Conservation (phyloP, 2,329 filamentous ascomycete genomes). For the Aspergillus sp. region DNA sequence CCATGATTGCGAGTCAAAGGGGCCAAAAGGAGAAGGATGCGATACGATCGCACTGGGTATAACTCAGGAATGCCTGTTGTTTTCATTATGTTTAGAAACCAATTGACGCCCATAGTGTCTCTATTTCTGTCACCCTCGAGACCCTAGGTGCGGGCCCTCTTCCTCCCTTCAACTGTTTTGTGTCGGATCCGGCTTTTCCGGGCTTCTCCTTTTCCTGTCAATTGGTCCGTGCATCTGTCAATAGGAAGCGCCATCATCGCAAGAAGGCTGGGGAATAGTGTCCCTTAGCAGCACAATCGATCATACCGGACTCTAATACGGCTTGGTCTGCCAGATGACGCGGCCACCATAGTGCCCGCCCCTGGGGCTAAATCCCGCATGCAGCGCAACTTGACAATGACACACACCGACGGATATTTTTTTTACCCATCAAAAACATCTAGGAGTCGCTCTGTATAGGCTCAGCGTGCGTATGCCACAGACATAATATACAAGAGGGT, state of each 20-base stretch:
- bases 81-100: neutral
- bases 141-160: neutral
- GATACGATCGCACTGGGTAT: neutral
- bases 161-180: neutral
- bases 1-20: neutral
- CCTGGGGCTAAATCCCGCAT: neutral
- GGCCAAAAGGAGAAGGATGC: neutral
- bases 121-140: neutral
- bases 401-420: too few relatives aligned
- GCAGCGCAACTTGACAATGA: neutral
- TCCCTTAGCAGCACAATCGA: neutral
- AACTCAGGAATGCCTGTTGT: neutral
- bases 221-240: neutral
- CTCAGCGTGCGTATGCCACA: accelerated
- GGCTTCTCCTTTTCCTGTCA: neutral
- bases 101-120: neutral
- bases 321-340: neutral
- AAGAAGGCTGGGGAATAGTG: neutral
- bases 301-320: neutral
- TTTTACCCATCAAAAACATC: too few relatives aligned
- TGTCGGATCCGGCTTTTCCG: neutral
- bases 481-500: too few relatives aligned
- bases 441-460: too few relatives aligned
- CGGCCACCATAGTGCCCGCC: neutral
- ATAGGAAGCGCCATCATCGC: neutral